Evolutionary conservation across 805 yeast genomes (phyloP).

Genomic region (Barnettozyma pratensis): DNA sequence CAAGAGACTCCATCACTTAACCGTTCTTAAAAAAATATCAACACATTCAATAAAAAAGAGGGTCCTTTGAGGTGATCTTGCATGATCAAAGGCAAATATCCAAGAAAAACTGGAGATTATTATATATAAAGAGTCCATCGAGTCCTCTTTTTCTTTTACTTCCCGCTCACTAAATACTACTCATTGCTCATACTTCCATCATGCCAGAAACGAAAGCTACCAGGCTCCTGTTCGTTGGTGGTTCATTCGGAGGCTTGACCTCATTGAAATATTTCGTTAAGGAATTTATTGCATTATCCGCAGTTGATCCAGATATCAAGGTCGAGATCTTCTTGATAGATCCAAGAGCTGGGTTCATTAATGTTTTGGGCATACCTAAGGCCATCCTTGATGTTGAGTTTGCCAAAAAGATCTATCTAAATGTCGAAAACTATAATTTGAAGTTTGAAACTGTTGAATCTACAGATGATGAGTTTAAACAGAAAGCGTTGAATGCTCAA

Average conservation of each 20-base stretch:
- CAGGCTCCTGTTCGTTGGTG: conserved; percentile 24
- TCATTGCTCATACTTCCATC: background rate
- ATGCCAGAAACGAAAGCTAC: background rate
- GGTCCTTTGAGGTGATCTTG: too few relatives aligned
- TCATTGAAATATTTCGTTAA: conserved; percentile 24
- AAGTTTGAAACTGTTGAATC: conserved; percentile 31
- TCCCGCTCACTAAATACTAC: too few relatives aligned
- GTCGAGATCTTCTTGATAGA: conserved; percentile 32
- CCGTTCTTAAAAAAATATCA: too few relatives aligned
- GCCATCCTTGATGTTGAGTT: conserved; percentile 33
- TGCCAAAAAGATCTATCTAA: conserved; percentile 30
- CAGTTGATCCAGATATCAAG: background rate
- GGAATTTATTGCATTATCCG: conserved; percentile 7
- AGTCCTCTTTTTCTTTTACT: background rate
- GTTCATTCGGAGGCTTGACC: conserved; percentile 33
- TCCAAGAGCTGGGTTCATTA: conserved; percentile 37
- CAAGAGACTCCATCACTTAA: too few relatives aligned
- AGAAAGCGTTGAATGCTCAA: conserved; percentile 4
- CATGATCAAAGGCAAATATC: too few relatives aligned
- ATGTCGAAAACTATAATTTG: conserved; percentile 23
- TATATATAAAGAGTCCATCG: background rate
- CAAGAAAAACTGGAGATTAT: too few relatives aligned
- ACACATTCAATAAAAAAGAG: too few relatives aligned
- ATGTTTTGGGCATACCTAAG: conserved; percentile 35
- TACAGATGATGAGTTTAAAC: conserved; percentile 26